phyloP scores from a whole-genome alignment of 78 protist genomes.

The Bigelowiella natans region DNA sequence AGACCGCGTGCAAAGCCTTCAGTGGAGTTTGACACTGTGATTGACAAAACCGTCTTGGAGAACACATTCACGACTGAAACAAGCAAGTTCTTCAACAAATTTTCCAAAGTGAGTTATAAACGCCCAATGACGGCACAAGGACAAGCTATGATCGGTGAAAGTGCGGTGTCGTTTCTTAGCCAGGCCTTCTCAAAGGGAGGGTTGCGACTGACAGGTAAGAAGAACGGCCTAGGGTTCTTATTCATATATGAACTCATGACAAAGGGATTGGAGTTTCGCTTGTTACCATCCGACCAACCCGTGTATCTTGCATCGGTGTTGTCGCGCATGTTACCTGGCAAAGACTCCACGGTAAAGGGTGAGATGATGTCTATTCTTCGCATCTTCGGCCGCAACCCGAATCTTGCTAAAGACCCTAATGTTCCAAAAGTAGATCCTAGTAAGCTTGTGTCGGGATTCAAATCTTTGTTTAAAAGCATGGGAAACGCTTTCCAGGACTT shows the following conservation, averaged over 20 bases:
- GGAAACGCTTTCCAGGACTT: background rate
- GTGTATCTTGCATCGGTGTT: background rate
- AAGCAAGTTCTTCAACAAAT: background rate
- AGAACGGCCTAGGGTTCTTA: background rate
- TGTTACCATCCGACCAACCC: background rate
- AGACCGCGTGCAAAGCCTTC: background rate
- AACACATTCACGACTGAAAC: background rate
- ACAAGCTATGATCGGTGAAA: background rate
- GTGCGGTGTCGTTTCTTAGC: background rate
- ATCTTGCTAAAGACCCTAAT: background rate
- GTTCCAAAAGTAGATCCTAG: background rate
- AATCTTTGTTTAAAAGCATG: background rate
- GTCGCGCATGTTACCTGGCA: background rate
- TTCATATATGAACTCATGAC: slow-evolving; percentile 7
- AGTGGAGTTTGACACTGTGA: background rate
- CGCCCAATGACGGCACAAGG: background rate
- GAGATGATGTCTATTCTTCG: slow-evolving; percentile 3
- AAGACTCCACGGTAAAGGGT: background rate
- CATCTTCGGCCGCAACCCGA: background rate
- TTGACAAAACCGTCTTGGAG: background rate
- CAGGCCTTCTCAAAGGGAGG: background rate
- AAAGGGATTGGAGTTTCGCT: background rate
- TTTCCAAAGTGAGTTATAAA: background rate
- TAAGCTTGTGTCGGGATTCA: background rate
- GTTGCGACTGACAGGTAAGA: background rate